A percentile compares a stretch with the other conserved stretches of the same genome.
These are phyloP conservation scores for Herpetomonas tarakana DNA, from an alignment of 208 protist species.

Conservation along the genomic window DNA sequence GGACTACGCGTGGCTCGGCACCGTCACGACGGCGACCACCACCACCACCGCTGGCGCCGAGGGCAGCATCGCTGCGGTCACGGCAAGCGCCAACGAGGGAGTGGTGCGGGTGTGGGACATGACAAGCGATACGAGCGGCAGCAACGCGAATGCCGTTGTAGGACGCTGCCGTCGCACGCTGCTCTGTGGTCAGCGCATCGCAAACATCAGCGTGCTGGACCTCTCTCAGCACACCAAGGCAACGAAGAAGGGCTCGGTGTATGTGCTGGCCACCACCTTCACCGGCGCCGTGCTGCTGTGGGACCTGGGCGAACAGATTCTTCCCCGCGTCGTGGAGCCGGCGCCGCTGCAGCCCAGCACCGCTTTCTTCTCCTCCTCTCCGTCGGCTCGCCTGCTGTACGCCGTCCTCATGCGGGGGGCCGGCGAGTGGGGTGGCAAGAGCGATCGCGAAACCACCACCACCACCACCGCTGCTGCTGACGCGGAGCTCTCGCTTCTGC, in stretches of 20 bases:
- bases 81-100: constrained; percentile 65
- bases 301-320: constrained; percentile 37
- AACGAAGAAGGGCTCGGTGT: constrained; percentile 9
- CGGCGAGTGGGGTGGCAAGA: too few species aligned
- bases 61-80: constrained; percentile 31
- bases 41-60: constrained; percentile 3
- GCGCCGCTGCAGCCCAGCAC: constrained; percentile 50
- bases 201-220: constrained; percentile 50
- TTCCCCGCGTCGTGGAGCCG: constrained; percentile 46
- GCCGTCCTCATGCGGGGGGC: constrained; percentile 12
- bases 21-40: neutral
- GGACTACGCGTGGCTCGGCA: constrained; percentile 62
- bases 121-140: constrained; percentile 2
- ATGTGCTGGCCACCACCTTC: constrained; percentile 40
- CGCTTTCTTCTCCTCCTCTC: constrained; percentile 37
- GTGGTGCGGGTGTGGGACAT: constrained; percentile 79
- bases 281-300: constrained; percentile 49
- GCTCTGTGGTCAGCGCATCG: constrained; percentile 74
- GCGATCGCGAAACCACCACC: neutral
- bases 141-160: constrained; percentile 3
- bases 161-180: constrained; percentile 72
- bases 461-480: neutral
- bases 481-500: constrained; percentile 24
- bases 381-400: constrained; percentile 41
- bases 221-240: constrained; percentile 1